A percentile compares a stretch with the other conserved stretches of the same genome.
These are phyloP conservation scores for Linum trigynum DNA, from an alignment of 345 rosid species.

Conservation along the genomic window DNA sequence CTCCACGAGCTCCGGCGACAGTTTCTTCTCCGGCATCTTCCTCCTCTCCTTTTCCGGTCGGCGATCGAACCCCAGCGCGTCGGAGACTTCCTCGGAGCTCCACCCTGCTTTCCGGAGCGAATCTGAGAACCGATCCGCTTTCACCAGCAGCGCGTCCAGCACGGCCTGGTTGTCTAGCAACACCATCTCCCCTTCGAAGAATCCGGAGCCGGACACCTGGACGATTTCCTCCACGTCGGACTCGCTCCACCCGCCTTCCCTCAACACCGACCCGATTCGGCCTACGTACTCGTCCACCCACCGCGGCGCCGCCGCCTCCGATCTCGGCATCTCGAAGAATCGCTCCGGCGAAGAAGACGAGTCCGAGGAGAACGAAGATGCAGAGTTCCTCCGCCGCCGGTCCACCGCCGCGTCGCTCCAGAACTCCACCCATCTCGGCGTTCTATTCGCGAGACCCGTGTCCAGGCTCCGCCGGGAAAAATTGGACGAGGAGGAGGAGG, in stretches of 20 bases:
- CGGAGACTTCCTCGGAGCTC: slow-evolving; percentile 96
- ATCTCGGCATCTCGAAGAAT: slow-evolving; percentile 57
- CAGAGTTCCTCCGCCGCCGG: slow-evolving; percentile 63
- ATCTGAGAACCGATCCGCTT: slow-evolving; percentile 85
- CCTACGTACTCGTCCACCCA: slow-evolving; percentile 77
- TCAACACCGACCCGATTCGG: slow-evolving; percentile 70
- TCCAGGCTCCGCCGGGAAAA: slow-evolving; percentile 60
- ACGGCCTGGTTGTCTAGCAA: slow-evolving; percentile 70
- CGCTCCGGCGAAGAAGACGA: slow-evolving; percentile 66
- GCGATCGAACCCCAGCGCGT: slow-evolving; percentile 74
- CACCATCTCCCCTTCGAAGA: slow-evolving; percentile 73
- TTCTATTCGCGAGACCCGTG: slow-evolving; percentile 32
- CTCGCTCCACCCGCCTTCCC: slow-evolving; percentile 87
- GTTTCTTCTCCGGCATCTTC: slow-evolving; percentile 48
- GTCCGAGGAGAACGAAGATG: slow-evolving; percentile 37
- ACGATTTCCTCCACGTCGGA: slow-evolving; percentile 66
- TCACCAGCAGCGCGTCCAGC: slow-evolving; percentile 64
- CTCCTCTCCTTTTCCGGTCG: slow-evolving; percentile 57
- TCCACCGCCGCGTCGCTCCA: slow-evolving; percentile 88
- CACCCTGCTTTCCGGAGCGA: slow-evolving; percentile 86
- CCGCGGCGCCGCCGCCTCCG: slow-evolving; percentile 46
- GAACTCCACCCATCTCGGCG: slow-evolving; percentile 95
- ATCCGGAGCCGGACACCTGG: slow-evolving; percentile 75
- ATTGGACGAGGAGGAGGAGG: slow-evolving; percentile 18
- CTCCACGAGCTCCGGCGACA: slow-evolving; percentile 64